phyloP scores from a whole-genome alignment of 2,329 filamentous ascomycete species.

The Aplosporella prunicola region DNA sequence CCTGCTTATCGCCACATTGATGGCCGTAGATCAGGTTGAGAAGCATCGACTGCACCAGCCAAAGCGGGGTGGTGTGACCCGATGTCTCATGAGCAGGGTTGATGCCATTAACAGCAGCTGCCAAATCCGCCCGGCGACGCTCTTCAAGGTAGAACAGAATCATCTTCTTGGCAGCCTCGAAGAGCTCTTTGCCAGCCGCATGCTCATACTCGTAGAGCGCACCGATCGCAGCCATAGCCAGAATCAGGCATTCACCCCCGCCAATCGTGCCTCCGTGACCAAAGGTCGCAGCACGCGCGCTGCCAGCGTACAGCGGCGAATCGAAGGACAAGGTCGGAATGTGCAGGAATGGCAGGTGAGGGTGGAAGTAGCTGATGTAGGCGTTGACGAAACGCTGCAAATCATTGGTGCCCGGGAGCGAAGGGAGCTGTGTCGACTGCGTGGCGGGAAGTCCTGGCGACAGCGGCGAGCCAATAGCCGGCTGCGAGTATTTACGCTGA shows the following conservation, averaged over 20 bases:
- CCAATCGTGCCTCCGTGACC: slow-evolving; percentile 51
- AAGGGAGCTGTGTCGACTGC: slow-evolving; percentile 39
- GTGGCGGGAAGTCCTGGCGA: slow-evolving; percentile 23
- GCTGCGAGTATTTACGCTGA: slow-evolving; percentile 51
- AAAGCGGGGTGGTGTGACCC: slow-evolving; percentile 70
- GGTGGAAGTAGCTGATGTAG: slow-evolving; percentile 88
- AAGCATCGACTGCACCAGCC: slow-evolving; percentile 95
- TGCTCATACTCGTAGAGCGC: slow-evolving; percentile 82
- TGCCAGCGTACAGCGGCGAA: slow-evolving; percentile 55
- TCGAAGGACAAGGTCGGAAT: slow-evolving; percentile 88
- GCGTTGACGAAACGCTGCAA: slow-evolving; percentile 83
- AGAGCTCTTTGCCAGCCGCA: slow-evolving; percentile 69
- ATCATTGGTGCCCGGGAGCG: slow-evolving; percentile 70
- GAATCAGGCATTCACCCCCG: slow-evolving; percentile 74
- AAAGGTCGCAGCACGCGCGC: slow-evolving; percentile 50
- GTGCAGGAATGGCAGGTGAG: slow-evolving; percentile 90
- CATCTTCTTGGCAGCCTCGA: slow-evolving; percentile 91
- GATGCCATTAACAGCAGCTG: slow-evolving; percentile 46
- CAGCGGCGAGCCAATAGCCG: slow-evolving; percentile 45
- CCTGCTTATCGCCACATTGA: slow-evolving; percentile 84
- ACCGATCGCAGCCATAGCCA: slow-evolving; percentile 81
- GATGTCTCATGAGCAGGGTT: slow-evolving; percentile 47
- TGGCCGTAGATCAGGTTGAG: slow-evolving; percentile 93
- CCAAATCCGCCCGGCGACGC: slow-evolving; percentile 73
- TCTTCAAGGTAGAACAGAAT: slow-evolving; percentile 90